A percentile compares a stretch with the other conserved stretches of the same genome.
These are phyloP conservation scores for Pachysolen tannophilus DNA, from an alignment of 805 yeast genomes.

Conservation along the genomic window DNA sequence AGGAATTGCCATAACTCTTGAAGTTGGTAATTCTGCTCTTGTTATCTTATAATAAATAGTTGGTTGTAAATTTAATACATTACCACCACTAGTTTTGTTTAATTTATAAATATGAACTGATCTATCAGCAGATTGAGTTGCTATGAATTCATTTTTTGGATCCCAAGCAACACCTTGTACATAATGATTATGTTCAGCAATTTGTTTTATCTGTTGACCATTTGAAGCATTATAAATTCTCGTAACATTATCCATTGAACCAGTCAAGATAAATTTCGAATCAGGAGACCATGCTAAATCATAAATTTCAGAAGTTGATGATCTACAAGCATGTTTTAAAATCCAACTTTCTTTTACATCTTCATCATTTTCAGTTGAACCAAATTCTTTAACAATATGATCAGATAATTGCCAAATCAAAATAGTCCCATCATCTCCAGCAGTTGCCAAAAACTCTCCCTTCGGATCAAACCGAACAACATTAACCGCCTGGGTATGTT, in stretches of 20 bases:
- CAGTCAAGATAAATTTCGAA: constrained; percentile 67
- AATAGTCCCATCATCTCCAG: constrained; percentile 92
- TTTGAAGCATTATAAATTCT: constrained; percentile 53
- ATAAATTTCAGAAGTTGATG: constrained; percentile 70
- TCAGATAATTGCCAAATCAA: constrained; percentile 68
- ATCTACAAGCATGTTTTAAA: constrained; percentile 47
- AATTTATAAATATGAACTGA: constrained; percentile 64
- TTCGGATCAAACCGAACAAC: constrained; percentile 71
- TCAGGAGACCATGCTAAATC: constrained; percentile 94
- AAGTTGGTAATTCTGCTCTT: constrained; percentile 49
- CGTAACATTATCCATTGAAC: constrained; percentile 83
- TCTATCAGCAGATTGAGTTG: constrained; percentile 88
- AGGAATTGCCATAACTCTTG: constrained; percentile 8
- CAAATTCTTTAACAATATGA: constrained; percentile 50
- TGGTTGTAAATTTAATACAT: constrained; percentile 26
- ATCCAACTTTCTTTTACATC: constrained; percentile 71
- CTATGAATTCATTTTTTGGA: constrained; percentile 67
- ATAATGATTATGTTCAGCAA: constrained; percentile 75
- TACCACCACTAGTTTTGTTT: constrained; percentile 11
- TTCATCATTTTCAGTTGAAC: constrained; percentile 41
- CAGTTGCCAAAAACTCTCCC: constrained; percentile 74
- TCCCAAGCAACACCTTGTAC: constrained; percentile 98
- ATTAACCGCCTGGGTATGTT: constrained; percentile 93
- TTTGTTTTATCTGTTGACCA: constrained; percentile 50
- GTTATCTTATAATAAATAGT: constrained; percentile 39